Conservation (phyloP, 148 eudicot genomes). For the Oxyria digyna region DNA sequence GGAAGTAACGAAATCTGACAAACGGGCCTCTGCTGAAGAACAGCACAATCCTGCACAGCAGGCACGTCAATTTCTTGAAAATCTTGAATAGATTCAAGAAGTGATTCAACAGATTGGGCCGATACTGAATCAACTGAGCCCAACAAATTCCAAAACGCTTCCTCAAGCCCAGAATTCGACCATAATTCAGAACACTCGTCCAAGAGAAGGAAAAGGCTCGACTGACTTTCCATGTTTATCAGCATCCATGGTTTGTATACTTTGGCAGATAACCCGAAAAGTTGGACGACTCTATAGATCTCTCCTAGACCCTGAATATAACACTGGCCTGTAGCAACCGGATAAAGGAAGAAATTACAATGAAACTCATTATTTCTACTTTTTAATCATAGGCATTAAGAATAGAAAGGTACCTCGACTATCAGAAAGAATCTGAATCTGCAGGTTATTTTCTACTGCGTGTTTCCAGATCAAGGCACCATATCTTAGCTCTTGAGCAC, state of each 20-base stretch:
- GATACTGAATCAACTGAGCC: conserved; percentile 19
- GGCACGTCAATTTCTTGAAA: conserved; percentile 31
- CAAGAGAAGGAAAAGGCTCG: conserved; percentile 21
- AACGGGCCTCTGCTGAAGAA: conserved; percentile 24
- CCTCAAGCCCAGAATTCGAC: conserved; percentile 56
- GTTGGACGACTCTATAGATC: conserved; percentile 49
- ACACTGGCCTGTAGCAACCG: conserved; percentile 39
- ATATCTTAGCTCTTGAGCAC: conserved; percentile 57
- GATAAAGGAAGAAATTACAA: not conserved
- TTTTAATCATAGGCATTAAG: not conserved
- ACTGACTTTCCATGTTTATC: conserved; percentile 16
- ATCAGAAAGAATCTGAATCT: conserved; percentile 31
- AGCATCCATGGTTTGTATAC: conserved; percentile 59
- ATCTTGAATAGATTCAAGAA: conserved; percentile 38
- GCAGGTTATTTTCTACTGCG: conserved; percentile 36
- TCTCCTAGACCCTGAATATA: conserved; percentile 59
- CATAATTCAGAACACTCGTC: conserved; percentile 55
- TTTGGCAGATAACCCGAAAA: conserved; percentile 50
- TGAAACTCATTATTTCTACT: not conserved
- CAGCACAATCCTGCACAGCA: conserved; percentile 25
- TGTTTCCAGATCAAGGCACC: conserved; percentile 61
- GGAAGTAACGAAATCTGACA: conserved; percentile 55
- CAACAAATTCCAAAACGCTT: conserved; percentile 33
- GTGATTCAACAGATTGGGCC: conserved; percentile 19
- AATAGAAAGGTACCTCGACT: conserved; percentile 37